phyloP scores from a whole-genome alignment of 2,329 filamentous ascomycete species.

The Fusarium temperatum region DNA sequence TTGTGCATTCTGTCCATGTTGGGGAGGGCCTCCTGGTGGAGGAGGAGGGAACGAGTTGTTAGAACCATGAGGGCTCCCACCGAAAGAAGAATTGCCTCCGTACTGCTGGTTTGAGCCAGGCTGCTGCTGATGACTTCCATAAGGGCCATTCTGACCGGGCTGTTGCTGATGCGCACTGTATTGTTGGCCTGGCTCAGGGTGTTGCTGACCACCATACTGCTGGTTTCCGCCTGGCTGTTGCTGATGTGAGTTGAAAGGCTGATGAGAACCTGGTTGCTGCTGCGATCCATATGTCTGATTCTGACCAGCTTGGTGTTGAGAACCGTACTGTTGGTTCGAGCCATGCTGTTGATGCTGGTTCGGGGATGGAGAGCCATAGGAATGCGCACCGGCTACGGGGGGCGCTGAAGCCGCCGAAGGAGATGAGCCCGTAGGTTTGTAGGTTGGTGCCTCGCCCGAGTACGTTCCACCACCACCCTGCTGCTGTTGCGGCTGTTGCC shows the following conservation, averaged over 20 bases:
- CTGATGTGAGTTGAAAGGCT: slow-evolving; percentile 29
- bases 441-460: slow-evolving; percentile 67
- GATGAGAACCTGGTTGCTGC: slow-evolving; percentile 32
- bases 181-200: slow-evolving; percentile 13
- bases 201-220: slow-evolving; percentile 39
- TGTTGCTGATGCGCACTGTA: slow-evolving; percentile 37
- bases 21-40: slow-evolving; percentile 32
- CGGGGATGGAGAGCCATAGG: slow-evolving; percentile 40
- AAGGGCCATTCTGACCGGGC: slow-evolving; percentile 14
- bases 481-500: slow-evolving; percentile 49
- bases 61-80: slow-evolving; percentile 36
- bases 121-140: slow-evolving; percentile 27
- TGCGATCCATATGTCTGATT: slow-evolving; percentile 15
- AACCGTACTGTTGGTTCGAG: slow-evolving; percentile 4
- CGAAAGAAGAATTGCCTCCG: slow-evolving; percentile 26
- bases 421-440: slow-evolving; percentile 47
- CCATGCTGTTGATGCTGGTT: slow-evolving; percentile 42
- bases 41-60: slow-evolving; percentile 41
- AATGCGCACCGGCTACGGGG: slow-evolving; percentile 40
- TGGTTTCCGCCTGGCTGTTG: slow-evolving; percentile 34
- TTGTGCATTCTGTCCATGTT: slow-evolving; percentile 29
- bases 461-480: slow-evolving; percentile 51
- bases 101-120: slow-evolving; percentile 34
- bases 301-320: slow-evolving; percentile 16
- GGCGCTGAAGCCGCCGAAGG: slow-evolving; percentile 41